phyloP scores from a whole-genome alignment of 768 basidiomycete species.

The Holtermannia corniformis region DNA sequence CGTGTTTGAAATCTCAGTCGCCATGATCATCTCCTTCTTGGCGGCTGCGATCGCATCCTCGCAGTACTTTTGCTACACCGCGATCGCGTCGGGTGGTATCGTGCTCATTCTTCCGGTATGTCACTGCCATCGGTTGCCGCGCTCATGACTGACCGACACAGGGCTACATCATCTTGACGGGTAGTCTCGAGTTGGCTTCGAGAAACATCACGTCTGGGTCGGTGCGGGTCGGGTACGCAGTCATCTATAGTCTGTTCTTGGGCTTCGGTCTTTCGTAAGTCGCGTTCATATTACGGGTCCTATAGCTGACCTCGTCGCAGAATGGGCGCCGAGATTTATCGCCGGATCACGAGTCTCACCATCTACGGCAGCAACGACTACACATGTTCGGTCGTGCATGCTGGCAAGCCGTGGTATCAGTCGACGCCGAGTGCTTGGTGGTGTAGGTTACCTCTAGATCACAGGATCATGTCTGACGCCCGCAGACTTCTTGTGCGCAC shows the following conservation, averaged over 20 bases:
- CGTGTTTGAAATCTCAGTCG: slow-evolving; percentile 64
- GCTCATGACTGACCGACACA: slow-evolving; percentile 6
- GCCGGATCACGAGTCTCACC: slow-evolving; percentile 48
- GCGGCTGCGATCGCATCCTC: slow-evolving; percentile 64
- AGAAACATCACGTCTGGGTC: slow-evolving; percentile 76
- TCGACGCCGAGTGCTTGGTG: slow-evolving; percentile 60
- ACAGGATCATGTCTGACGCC: neutral
- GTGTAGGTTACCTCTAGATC: slow-evolving; percentile 46
- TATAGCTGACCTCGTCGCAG: neutral
- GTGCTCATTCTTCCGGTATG: slow-evolving; percentile 71
- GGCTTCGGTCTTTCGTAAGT: slow-evolving; percentile 55
- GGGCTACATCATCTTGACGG: slow-evolving; percentile 45
- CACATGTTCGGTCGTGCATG: slow-evolving; percentile 52
- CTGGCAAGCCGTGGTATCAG: slow-evolving; percentile 62
- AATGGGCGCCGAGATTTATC: slow-evolving; percentile 63
- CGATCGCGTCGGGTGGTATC: slow-evolving; percentile 64
- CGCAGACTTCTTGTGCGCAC: slow-evolving; percentile 41
- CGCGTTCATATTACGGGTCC: neutral
- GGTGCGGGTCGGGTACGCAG: slow-evolving; percentile 67
- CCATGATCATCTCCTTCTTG: slow-evolving; percentile 68
- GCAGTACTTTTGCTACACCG: slow-evolving; percentile 66
- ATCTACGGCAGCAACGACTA: slow-evolving; percentile 54
- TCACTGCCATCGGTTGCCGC: slow-evolving; percentile 3
- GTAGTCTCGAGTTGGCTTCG: slow-evolving; percentile 67
- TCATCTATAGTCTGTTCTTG: slow-evolving; percentile 55